phyloP scores from a whole-genome alignment of 768 basidiomycete genomes.

The Amanita muscaria region DNA sequence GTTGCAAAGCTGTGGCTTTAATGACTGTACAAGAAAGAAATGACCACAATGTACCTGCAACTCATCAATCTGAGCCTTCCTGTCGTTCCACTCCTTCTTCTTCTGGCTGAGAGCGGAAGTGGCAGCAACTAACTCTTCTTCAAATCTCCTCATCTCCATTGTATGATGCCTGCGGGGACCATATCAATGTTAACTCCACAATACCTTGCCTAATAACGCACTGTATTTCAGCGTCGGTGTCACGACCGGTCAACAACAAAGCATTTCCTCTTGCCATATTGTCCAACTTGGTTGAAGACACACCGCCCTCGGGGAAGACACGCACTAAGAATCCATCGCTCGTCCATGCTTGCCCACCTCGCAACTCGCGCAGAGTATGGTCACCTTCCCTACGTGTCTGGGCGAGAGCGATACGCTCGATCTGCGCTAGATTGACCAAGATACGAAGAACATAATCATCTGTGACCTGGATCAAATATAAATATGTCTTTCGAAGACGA shows the following conservation, averaged over 20 bases:
- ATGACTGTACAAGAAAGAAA: constrained; percentile 12
- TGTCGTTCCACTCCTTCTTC: constrained; percentile 20
- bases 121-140: constrained; percentile 27
- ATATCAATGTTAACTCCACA: too few relatives aligned
- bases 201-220: too few relatives aligned
- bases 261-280: constrained; percentile 23
- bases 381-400: constrained; percentile 58
- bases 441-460: constrained; percentile 71
- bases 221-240: constrained; percentile 39
- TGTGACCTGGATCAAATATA: constrained; percentile 44
- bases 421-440: constrained; percentile 62
- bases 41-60: constrained; percentile 24
- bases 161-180: constrained; percentile 34
- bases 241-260: constrained; percentile 45
- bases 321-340: constrained; percentile 53
- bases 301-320: constrained; percentile 68
- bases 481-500: constrained; percentile 5
- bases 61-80: constrained; percentile 19
- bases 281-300: constrained; percentile 35
- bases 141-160: constrained; percentile 28
- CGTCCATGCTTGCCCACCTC: constrained; percentile 55
- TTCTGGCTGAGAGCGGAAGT: constrained; percentile 12
- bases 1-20: neutral
- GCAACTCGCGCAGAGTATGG: constrained; percentile 31
- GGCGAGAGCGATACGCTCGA: constrained; percentile 69